phyloP scores from a whole-genome alignment of 768 basidiomycete genomes.

The Boletus huronensis region DNA sequence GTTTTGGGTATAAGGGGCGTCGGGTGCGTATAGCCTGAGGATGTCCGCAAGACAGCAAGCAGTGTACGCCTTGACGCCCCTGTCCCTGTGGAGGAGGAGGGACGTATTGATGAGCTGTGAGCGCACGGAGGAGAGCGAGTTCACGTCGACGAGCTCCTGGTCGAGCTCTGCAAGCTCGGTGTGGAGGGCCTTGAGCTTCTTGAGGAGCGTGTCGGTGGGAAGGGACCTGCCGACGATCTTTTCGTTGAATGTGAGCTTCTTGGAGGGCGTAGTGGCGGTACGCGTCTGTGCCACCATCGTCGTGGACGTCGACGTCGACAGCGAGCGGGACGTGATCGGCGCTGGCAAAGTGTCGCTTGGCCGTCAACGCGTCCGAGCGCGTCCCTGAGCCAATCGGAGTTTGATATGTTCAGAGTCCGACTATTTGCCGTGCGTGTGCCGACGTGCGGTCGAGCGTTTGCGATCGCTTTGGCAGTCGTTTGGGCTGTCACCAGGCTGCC shows the following conservation, averaged over 20 bases:
- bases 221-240: conserved; percentile 76
- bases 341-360: background rate
- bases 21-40: conserved; percentile 90
- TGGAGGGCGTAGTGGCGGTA: conserved; percentile 48
- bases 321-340: conserved; percentile 3
- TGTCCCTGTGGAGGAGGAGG: conserved; percentile 90
- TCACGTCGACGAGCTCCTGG: conserved; percentile 79
- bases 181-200: conserved; percentile 80
- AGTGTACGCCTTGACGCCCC: conserved; percentile 91
- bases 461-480: too few relatives aligned
- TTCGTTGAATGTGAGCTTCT: conserved; percentile 74
- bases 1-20: conserved; percentile 87
- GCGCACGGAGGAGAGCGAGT: conserved; percentile 64
- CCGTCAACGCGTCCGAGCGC: conserved; percentile 16
- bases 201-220: conserved; percentile 77
- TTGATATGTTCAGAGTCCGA: conserved; percentile 1
- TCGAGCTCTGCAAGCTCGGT: conserved; percentile 77
- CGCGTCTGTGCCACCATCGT: conserved; percentile 76
- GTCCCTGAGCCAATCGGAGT: conserved; percentile 9
- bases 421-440: background rate
- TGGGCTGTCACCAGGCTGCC: too few relatives aligned
- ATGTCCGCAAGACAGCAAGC: conserved; percentile 95
- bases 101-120: conserved; percentile 77
- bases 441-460: background rate
- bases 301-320: conserved; percentile 8